These are phyloP conservation scores for Erodium texanum DNA, from an alignment of 441 rosid genomes.

Conservation along the genomic window DNA sequence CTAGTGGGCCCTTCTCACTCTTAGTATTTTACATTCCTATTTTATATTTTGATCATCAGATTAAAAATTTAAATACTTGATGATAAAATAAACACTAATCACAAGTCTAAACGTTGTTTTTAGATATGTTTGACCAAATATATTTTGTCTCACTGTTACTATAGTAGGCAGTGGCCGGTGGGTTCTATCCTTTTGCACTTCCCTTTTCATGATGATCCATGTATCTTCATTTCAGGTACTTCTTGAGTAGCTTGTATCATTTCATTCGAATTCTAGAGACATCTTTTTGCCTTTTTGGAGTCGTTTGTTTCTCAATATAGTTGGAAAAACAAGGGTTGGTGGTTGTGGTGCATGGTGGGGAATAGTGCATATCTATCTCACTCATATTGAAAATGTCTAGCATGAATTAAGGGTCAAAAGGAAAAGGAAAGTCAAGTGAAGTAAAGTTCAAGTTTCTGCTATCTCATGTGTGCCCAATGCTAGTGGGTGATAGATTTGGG, in stretches of 20 bases:
- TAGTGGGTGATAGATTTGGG: too few relatives aligned
- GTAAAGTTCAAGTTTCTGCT: conserved; percentile 14
- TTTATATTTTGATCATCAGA: too few relatives aligned
- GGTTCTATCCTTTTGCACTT: not conserved
- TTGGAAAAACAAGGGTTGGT: not conserved
- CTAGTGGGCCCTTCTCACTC: conserved; percentile 22
- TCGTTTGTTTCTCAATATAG: not conserved
- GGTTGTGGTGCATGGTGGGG: too few relatives aligned
- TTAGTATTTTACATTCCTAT: conserved; percentile 1
- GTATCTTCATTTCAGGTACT: not conserved
- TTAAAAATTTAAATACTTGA: too few relatives aligned
- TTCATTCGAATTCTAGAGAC: not conserved
- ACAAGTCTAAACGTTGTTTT: too few relatives aligned
- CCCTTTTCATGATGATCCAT: not conserved
- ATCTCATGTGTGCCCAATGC: too few relatives aligned
- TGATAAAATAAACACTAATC: too few relatives aligned
- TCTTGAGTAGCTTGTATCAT: not conserved
- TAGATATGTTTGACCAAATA: too few relatives aligned
- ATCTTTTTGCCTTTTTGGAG: not conserved
- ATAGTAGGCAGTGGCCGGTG: not conserved
- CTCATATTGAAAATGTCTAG: not conserved
- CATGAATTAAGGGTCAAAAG: conserved; percentile 21
- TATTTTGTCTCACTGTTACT: too few relatives aligned
- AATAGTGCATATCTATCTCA: not conserved
- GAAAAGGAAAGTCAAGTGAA: conserved; percentile 14